phyloP scores from a whole-genome alignment of 73 alveolate genomes.

The Uronychia setigera region DNA sequence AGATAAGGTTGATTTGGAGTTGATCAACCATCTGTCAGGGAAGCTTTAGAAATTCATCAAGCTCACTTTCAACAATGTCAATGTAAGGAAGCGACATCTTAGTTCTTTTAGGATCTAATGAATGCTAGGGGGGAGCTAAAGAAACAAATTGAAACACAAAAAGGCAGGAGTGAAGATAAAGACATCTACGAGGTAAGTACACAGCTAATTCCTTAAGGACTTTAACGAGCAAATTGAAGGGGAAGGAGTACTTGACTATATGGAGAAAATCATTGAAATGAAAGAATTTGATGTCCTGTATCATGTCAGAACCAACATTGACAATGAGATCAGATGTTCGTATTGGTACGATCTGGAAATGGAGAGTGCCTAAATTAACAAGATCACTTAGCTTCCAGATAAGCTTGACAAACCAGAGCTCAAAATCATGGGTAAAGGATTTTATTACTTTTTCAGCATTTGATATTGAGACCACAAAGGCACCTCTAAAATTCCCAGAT shows the following conservation, averaged over 20 bases:
- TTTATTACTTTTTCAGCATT: conserved; percentile 66
- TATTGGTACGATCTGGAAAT: conserved; percentile 91
- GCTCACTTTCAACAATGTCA: conserved; percentile 83
- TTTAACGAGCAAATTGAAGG: conserved; percentile 11
- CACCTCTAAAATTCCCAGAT: conserved; percentile 97
- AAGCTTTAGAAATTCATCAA: conserved; percentile 81
- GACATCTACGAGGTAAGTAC: not conserved
- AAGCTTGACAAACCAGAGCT: conserved; percentile 89
- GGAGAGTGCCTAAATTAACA: conserved; percentile 72
- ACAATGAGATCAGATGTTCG: conserved; percentile 92
- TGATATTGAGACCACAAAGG: conserved; percentile 98
- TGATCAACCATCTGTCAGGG: conserved; percentile 93
- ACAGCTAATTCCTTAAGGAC: conserved; percentile 6
- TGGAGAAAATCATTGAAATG: conserved; percentile 84
- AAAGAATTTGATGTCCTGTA: conserved; percentile 97
- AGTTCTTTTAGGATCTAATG: conserved; percentile 65
- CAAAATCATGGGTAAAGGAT: conserved; percentile 70
- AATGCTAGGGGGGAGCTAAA: conserved; percentile 78
- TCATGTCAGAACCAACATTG: conserved; percentile 92
- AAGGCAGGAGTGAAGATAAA: conserved; percentile 42
- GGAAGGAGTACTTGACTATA: conserved; percentile 22
- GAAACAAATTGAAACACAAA: conserved; percentile 56
- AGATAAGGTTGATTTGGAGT: conserved; percentile 89
- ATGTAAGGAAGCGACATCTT: conserved; percentile 2
- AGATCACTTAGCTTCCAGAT: conserved; percentile 66